Evolutionary conservation across 2,329 filamentous ascomycete species (phyloP).

Genomic region (Penicillium aurantiogriseum): DNA sequence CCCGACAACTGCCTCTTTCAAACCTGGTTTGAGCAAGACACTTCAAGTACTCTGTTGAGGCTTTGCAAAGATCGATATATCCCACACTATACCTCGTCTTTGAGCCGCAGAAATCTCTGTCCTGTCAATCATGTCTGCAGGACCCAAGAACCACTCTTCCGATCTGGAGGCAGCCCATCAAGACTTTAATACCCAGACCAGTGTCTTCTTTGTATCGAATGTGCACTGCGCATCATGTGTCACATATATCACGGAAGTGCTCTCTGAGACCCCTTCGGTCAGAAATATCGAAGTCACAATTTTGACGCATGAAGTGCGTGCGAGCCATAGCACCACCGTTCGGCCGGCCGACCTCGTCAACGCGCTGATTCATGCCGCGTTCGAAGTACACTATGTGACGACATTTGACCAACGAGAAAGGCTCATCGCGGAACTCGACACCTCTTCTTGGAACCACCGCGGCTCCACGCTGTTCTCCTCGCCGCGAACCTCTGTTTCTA

Average conservation of each 20-base stretch:
- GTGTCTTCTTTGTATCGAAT: slow-evolving; percentile 47
- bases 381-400: slow-evolving; percentile 48
- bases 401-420: slow-evolving; percentile 37
- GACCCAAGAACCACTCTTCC: slow-evolving; percentile 3
- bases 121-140: slow-evolving; percentile 20
- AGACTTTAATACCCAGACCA: slow-evolving; percentile 16
- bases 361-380: slow-evolving; percentile 46
- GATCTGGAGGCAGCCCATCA: slow-evolving; percentile 12
- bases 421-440: slow-evolving; percentile 38
- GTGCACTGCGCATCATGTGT: slow-evolving; percentile 52
- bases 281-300: slow-evolving; percentile 43
- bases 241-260: slow-evolving; percentile 45
- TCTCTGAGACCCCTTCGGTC: slow-evolving; percentile 38
- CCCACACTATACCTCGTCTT: background rate
- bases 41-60: background rate
- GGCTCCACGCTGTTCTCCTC: slow-evolving; percentile 25
- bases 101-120: background rate
- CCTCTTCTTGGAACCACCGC: slow-evolving; percentile 31
- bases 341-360: slow-evolving; percentile 35
- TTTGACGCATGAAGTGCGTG: slow-evolving; percentile 44
- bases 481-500: slow-evolving; percentile 20
- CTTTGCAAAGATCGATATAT: background rate
- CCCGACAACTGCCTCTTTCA: background rate
- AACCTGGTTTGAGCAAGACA: background rate
- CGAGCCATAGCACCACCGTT: slow-evolving; percentile 37